phyloP scores from a whole-genome alignment of 768 basidiomycete species.

The Cytidiella melzeri region DNA sequence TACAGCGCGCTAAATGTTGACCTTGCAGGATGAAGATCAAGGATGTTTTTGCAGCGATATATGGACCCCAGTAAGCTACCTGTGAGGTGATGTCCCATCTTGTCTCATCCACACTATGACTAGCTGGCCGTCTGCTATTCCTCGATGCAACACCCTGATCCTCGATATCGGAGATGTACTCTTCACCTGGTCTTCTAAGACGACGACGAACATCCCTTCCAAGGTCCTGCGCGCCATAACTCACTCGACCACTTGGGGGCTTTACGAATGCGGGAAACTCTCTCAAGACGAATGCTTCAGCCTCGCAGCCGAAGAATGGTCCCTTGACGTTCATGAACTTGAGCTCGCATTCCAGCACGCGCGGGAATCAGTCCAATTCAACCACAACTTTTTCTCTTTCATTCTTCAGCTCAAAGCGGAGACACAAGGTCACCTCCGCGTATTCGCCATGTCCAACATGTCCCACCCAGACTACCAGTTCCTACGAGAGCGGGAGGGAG shows the following conservation, averaged over 20 bases:
- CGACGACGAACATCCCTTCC: conserved; percentile 38
- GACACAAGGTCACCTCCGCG: conserved; percentile 28
- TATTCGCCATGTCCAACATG: conserved; percentile 58
- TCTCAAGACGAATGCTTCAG: conserved; percentile 39
- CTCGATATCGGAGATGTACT: conserved; percentile 54
- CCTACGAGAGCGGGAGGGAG: conserved; percentile 9
- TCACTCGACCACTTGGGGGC: conserved; percentile 42
- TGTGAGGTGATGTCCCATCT: background rate
- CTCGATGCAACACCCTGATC: conserved; percentile 29
- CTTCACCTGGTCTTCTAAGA: conserved; percentile 46
- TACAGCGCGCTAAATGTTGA: no score
- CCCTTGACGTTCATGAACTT: conserved; percentile 31
- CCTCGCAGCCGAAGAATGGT: conserved; percentile 34
- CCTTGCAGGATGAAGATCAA: no score
- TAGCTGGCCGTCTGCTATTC: background rate
- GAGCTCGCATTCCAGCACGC: conserved; percentile 40
- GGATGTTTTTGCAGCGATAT: no score
- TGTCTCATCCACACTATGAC: background rate
- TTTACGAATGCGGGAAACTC: conserved; percentile 45
- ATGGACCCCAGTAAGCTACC: no score
- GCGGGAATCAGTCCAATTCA: conserved; percentile 38
- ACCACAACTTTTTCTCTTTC: conserved; percentile 39
- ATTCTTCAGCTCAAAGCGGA: conserved; percentile 37
- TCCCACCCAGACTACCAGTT: conserved; percentile 41
- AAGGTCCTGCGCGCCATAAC: conserved; percentile 37